Percentiles rank a stretch among this genome's conserved stretches.
Evolutionary conservation across 305 asterid species (phyloP).

Genomic region (Coffea humblotiana): DNA sequence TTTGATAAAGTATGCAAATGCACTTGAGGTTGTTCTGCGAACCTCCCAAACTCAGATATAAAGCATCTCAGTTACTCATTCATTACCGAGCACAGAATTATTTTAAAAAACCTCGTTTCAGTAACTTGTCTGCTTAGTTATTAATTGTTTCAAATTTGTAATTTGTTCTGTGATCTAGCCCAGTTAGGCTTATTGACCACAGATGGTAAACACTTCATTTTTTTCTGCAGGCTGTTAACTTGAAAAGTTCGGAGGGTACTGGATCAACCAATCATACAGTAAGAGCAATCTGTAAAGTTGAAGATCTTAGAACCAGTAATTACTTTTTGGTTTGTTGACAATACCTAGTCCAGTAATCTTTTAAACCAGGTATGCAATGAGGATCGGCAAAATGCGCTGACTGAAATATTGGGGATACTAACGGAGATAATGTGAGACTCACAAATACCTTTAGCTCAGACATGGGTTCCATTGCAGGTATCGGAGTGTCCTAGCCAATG

Average conservation of each 20-base stretch:
- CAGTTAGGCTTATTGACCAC: not conserved
- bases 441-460: conserved; percentile 93
- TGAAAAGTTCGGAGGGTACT: conserved; percentile 83
- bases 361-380: conserved; percentile 73
- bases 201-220: conserved; percentile 19
- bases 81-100: not conserved
- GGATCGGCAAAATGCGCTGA: conserved; percentile 89
- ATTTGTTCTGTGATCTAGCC: not conserved
- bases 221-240: conserved; percentile 77
- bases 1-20: conserved; percentile 95
- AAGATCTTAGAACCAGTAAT: not conserved
- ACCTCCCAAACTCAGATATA: conserved; percentile 15
- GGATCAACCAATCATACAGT: conserved; percentile 73
- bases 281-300: conserved; percentile 14
- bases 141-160: not conserved
- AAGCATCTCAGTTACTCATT: not conserved
- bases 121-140: not conserved
- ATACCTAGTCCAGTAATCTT: conserved; percentile 21
- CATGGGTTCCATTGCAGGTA: conserved; percentile 94
- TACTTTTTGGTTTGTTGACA: not conserved
- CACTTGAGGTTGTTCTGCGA: conserved; percentile 75
- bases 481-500: conserved; percentile 70
- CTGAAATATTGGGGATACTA: conserved; percentile 73
- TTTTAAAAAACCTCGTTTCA: no score
- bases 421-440: conserved; percentile 80